Evolutionary conservation across 2,329 filamentous ascomycete species (phyloP).

Genomic region (Hymenoscyphus fraxineus): DNA sequence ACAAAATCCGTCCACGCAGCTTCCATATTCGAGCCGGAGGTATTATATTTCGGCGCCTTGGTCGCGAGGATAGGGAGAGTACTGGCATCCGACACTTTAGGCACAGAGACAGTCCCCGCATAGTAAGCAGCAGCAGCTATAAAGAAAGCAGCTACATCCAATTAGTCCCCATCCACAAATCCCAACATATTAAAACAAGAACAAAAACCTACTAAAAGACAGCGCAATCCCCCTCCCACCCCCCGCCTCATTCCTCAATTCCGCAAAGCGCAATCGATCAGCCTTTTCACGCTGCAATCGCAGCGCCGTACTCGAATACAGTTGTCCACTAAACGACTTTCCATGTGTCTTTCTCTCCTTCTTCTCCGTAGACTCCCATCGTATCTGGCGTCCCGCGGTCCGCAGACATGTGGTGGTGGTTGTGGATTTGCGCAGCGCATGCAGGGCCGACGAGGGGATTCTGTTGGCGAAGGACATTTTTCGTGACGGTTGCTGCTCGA

Average conservation of each 20-base stretch:
- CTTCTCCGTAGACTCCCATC: constrained; percentile 29
- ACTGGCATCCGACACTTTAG: constrained; percentile 49
- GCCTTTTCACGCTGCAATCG: constrained; percentile 52
- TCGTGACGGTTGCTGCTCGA: background rate
- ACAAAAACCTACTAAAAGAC: constrained; percentile 47
- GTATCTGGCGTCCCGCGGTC: constrained; percentile 18
- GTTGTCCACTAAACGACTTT: constrained; percentile 52
- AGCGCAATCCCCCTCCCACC: constrained; percentile 47
- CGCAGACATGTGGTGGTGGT: constrained; percentile 22
- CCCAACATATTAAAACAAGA: background rate
- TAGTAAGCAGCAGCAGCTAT: constrained; percentile 45
- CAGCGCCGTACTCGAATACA: constrained; percentile 55
- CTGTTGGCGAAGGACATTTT: constrained; percentile 26
- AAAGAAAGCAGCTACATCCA: background rate
- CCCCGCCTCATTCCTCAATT: constrained; percentile 38
- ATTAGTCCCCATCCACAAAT: background rate
- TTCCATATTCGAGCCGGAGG: constrained; percentile 60
- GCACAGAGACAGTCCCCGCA: constrained; percentile 53
- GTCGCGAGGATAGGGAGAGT: constrained; percentile 55
- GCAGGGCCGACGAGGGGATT: constrained; percentile 28
- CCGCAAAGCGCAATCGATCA: constrained; percentile 49
- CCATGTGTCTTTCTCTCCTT: constrained; percentile 20
- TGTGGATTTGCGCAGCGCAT: constrained; percentile 20
- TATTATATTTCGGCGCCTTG: constrained; percentile 52
- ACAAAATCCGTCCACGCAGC: constrained; percentile 68